These are phyloP conservation scores for Macrocybe gigantea DNA, from an alignment of 768 basidiomycete genomes.

Conservation along the genomic window DNA sequence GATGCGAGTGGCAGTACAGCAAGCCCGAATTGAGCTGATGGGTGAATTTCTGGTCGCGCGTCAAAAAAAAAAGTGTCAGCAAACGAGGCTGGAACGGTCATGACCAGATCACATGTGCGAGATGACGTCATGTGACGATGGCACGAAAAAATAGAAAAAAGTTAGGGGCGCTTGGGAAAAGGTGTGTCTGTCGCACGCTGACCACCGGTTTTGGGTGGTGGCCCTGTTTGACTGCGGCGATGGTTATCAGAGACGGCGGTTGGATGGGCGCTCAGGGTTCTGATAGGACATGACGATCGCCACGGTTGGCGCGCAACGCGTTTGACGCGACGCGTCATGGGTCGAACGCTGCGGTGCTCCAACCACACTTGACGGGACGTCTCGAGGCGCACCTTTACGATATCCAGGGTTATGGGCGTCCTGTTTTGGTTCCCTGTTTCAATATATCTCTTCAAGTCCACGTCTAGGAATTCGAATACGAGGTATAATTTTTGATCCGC, in stretches of 20 bases:
- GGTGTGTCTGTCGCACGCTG: too few relatives aligned
- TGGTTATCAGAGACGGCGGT: too few relatives aligned
- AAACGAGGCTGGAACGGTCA: too few relatives aligned
- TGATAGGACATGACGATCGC: not conserved
- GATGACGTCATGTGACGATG: too few relatives aligned
- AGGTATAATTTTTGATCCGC: constrained; percentile 96
- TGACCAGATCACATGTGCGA: too few relatives aligned
- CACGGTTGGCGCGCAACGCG: constrained; percentile 4
- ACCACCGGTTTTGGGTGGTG: too few relatives aligned
- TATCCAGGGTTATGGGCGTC: constrained; percentile 64
- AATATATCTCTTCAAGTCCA: constrained; percentile 96
- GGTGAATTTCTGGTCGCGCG: constrained; percentile 77
- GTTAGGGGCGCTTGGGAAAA: too few relatives aligned
- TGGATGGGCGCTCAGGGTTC: too few relatives aligned
- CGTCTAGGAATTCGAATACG: constrained; percentile 96
- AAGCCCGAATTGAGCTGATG: constrained; percentile 89
- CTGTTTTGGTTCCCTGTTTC: constrained; percentile 74
- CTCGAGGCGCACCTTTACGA: constrained; percentile 67
- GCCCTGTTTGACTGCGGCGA: too few relatives aligned
- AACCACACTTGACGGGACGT: constrained; percentile 1
- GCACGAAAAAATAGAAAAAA: too few relatives aligned
- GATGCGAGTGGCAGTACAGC: constrained; percentile 90
- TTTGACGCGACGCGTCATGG: constrained; percentile 10
- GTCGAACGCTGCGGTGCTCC: constrained; percentile 11
- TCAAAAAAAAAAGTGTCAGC: too few relatives aligned